phyloP scores from a whole-genome alignment of 371 early-diverging fungal genomes.

The Batkoa obscura region DNA sequence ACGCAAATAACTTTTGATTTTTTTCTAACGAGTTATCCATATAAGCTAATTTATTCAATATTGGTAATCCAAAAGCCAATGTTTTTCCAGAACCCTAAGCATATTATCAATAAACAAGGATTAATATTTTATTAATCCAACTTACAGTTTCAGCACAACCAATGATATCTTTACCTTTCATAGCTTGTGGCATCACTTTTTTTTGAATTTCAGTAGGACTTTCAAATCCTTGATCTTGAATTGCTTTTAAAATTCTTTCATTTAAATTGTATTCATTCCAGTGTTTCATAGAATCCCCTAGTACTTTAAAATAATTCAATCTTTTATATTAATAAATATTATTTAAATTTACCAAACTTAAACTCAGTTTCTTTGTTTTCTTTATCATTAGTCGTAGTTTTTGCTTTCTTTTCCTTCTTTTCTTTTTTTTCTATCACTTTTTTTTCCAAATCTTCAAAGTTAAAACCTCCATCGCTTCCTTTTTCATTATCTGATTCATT shows the following conservation, averaged over 20 bases:
- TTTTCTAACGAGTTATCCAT: slow-evolving; percentile 14
- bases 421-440: slow-evolving; percentile 12
- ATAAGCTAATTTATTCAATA: slow-evolving; percentile 35
- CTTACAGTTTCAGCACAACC: slow-evolving; percentile 91
- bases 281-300: neutral
- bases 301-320: neutral
- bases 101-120: too few relatives aligned
- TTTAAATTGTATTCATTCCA: neutral
- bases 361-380: slow-evolving; percentile 13
- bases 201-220: slow-evolving; percentile 91
- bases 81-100: slow-evolving; percentile 81
- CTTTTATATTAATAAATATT: too few relatives aligned
- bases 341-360: too few relatives aligned
- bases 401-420: slow-evolving; percentile 35
- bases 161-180: slow-evolving; percentile 68
- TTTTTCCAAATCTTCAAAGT: too few relatives aligned
- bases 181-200: slow-evolving; percentile 52
- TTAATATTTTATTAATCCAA: neutral
- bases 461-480: neutral
- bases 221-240: slow-evolving; percentile 48
- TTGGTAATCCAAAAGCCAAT: slow-evolving; percentile 78
- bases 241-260: slow-evolving; percentile 30
- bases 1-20: slow-evolving; percentile 19
- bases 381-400: slow-evolving; percentile 21
- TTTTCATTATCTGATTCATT: slow-evolving; percentile 9